Evolutionary conservation across 306 rosid genomes (phyloP).

Genomic region (Inga laurina): DNA sequence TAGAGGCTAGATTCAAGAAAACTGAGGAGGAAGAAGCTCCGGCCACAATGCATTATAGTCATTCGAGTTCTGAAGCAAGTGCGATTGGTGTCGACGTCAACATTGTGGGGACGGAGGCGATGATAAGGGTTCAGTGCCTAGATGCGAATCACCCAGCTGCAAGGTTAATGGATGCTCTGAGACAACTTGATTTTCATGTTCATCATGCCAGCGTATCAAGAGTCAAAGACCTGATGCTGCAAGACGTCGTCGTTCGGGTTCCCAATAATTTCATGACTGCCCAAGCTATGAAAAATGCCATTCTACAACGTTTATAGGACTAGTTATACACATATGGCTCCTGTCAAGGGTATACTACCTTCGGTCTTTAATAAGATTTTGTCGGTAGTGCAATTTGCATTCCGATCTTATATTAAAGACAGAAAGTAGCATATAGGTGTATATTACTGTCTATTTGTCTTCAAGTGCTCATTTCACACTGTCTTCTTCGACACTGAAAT

Average conservation of each 20-base stretch:
- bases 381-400: no score
- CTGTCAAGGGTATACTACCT: not conserved
- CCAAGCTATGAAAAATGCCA: conserved; percentile 44
- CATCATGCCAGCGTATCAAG: conserved; percentile 58
- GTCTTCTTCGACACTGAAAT: not conserved
- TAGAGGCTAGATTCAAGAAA: not conserved
- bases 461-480: not conserved
- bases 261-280: conserved; percentile 41
- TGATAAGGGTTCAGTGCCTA: conserved; percentile 55
- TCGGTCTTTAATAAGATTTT: no score
- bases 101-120: conserved; percentile 55
- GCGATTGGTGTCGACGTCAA: conserved; percentile 48
- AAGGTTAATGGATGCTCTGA: conserved; percentile 54
- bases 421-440: no score
- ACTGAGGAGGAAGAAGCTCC: not conserved
- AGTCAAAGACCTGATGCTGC: conserved; percentile 61
- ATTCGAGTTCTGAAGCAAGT: not conserved
- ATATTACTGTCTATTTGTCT: not conserved
- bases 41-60: not conserved
- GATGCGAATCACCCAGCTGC: conserved; percentile 57
- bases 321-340: not conserved
- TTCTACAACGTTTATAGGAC: conserved; percentile 28
- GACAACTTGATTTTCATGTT: conserved; percentile 50
- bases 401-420: no score
- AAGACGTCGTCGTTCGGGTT: conserved; percentile 61